A percentile compares a stretch with the other conserved stretches of the same genome.
Conservation (phyloP, 2,329 filamentous ascomycete species). For the Pestalotiopsis sp. region DNA sequence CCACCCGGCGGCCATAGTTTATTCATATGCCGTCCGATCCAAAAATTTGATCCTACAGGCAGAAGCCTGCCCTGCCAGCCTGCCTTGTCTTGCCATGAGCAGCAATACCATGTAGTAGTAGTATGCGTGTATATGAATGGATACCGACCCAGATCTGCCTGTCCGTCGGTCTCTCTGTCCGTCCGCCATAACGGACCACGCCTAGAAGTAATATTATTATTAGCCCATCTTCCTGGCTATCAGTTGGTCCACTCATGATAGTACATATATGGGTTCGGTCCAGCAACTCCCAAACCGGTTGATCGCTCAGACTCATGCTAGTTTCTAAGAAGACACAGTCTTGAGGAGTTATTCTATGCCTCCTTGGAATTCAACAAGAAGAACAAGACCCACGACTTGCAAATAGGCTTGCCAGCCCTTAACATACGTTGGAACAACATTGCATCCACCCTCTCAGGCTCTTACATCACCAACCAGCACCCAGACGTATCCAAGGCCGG, state of each 20-base stretch:
- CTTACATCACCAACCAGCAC: not conserved
- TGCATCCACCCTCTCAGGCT: not conserved
- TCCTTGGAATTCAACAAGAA: not conserved
- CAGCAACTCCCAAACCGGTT: not conserved
- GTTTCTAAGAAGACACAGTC: not conserved
- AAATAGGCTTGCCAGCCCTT: not conserved
- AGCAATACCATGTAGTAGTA: not conserved
- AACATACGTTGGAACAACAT: not conserved
- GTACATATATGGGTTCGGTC: not conserved
- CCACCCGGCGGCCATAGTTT: not conserved
- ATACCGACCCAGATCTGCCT: not conserved
- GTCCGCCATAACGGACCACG: not conserved
- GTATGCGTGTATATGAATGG: not conserved
- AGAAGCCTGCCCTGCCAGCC: slow-evolving; percentile 7
- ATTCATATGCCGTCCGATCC: slow-evolving; percentile 9
- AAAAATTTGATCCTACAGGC: slow-evolving; percentile 15
- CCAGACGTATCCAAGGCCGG: not conserved
- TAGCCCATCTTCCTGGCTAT: not conserved
- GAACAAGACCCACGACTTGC: not conserved
- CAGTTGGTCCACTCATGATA: not conserved
- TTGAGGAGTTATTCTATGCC: not conserved
- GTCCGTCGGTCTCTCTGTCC: not conserved
- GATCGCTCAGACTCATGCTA: not conserved
- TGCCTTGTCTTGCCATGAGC: not conserved
- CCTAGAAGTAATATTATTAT: not conserved